Base-by-base conservation (phyloP, 75 land plant species). In the Gnetum montanum region DNA sequence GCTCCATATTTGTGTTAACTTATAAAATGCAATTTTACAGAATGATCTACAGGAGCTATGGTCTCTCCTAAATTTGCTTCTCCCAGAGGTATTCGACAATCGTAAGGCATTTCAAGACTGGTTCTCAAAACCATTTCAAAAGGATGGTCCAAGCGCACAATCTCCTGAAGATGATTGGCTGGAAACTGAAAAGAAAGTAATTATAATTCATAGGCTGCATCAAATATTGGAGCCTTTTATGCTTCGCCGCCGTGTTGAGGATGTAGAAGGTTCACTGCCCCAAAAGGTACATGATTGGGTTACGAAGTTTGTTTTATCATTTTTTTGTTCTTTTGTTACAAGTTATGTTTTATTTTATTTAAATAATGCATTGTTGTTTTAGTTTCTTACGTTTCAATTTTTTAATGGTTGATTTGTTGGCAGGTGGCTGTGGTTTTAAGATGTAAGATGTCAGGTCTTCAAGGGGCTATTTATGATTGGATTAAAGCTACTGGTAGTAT, bases 241-340 rank as follows among this genome's bases (percentile, higher is more conserved):
- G 99, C 80, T 95, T 43, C 69, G 99, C n/a, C 77, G 99, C 2
- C 97, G 99, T 33, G 93, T 95, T 28, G 99, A 95, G 75, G 99
- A 95, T 67, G 99, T 95, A 5, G 99, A 95, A 72, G 99, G 99
- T 4, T 86, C 99, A 28, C 93, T 95, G 67, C 99, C 99, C 13
- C 75, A 86, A 0, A 95, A 95, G 99, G 99, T 95, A 60, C 34
- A 36, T 5, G 36, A 19, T 22, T 34, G 7, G 24, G 35, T 10
- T 44, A 20, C 12, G n/a, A 29, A 20, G 10, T 7, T 31, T 34
- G 23, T 11, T 37, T 29, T 34, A 4, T 6, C 11, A 18, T 68
- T 25, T 56, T 51, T 5, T 28, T 26, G 62, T 31, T 29, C 3
- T 7, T 28, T 47, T n/a, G 16, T 12, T 34, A 7, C 43, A 43